Evolutionary conservation across 176 grass and related monocot genomes (phyloP).

Genomic region (Triticum dicoccoides): DNA sequence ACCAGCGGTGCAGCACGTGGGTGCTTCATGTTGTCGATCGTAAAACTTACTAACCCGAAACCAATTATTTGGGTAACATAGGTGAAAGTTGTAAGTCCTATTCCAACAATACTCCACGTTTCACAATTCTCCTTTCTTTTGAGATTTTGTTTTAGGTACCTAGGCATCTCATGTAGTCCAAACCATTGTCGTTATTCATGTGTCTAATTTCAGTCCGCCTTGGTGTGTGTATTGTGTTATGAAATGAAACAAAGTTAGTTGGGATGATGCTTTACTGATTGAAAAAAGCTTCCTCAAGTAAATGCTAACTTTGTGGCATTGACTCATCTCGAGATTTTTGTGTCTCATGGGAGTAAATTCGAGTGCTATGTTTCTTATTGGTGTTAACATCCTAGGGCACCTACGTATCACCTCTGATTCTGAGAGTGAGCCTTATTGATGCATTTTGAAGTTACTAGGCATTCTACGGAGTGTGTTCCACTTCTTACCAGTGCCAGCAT

Average conservation of each 20-base stretch:
- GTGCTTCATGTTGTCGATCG: background rate
- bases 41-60: background rate
- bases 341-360: background rate
- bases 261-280: background rate
- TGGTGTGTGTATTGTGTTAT: background rate
- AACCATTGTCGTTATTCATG: too few species aligned
- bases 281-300: background rate
- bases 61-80: too few species aligned
- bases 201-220: background rate
- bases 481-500: background rate
- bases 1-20: background rate
- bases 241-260: background rate
- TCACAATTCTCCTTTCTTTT: too few species aligned
- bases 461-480: background rate
- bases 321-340: too few species aligned
- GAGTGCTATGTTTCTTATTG: background rate
- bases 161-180: too few species aligned
- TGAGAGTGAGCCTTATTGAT: background rate
- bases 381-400: background rate
- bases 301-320: too few species aligned
- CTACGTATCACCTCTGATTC: background rate
- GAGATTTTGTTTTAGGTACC: too few species aligned
- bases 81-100: too few species aligned
- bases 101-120: too few species aligned
- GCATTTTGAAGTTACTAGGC: background rate